Percentiles rank a stretch among this genome's conserved stretches.
phyloP scores from a whole-genome alignment of 148 eudicot genomes.

The Amaranthus cruentus region DNA sequence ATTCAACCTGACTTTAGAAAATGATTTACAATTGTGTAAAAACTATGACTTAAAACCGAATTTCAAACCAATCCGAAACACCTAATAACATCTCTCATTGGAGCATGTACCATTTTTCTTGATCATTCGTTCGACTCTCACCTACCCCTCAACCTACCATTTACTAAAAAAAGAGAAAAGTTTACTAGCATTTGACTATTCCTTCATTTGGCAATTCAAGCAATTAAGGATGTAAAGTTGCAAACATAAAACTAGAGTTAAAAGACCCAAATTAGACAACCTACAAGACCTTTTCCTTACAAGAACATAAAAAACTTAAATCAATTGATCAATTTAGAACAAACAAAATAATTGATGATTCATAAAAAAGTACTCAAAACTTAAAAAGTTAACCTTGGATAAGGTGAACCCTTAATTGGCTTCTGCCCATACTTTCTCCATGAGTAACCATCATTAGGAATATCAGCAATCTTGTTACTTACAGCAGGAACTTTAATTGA shows the following conservation, averaged over 20 bases:
- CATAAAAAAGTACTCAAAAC: constrained; percentile 6
- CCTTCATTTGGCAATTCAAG: constrained; percentile 5
- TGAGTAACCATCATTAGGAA: constrained; percentile 53
- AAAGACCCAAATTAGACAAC: not conserved
- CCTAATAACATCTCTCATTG: too few species aligned
- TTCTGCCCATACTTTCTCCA: constrained; percentile 70
- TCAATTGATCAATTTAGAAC: not conserved
- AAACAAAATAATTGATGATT: not conserved
- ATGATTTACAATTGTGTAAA: too few species aligned
- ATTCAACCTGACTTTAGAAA: too few species aligned
- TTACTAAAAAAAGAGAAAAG: not conserved
- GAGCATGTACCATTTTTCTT: too few species aligned
- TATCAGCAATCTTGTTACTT: constrained; percentile 55
- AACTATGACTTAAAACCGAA: too few species aligned
- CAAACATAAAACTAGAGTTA: not conserved
- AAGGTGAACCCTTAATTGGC: constrained; percentile 62
- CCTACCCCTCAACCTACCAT: too few species aligned
- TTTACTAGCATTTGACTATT: constrained; percentile 10
- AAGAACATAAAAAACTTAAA: not conserved
- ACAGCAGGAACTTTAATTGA: constrained; percentile 53
- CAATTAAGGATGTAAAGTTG: too few species aligned
- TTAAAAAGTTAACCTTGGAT: constrained; percentile 45
- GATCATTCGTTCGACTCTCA: too few species aligned
- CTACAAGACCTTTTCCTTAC: not conserved
- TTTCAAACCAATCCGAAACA: too few species aligned